These are phyloP conservation scores for Microthlaspi erraticum DNA, from an alignment of 345 rosid genomes.

Conservation along the genomic window DNA sequence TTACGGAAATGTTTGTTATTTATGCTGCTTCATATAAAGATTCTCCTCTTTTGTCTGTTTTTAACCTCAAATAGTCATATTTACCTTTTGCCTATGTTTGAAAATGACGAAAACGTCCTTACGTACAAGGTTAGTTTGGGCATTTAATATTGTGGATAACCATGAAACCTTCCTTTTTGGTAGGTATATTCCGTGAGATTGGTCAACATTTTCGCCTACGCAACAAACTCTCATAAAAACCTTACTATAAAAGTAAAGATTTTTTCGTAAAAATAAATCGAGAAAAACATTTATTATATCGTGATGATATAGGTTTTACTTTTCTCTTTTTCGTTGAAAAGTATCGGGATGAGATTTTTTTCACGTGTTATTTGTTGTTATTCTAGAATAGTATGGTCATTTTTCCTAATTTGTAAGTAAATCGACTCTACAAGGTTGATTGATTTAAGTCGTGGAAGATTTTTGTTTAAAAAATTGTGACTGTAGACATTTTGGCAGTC, in stretches of 20 bases:
- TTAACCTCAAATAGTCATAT: slow-evolving; percentile 18
- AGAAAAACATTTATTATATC: slow-evolving; percentile 1
- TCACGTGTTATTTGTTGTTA: slow-evolving; percentile 20
- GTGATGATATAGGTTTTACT: too few relatives aligned
- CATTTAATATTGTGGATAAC: slow-evolving; percentile 16
- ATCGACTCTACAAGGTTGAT: too few relatives aligned
- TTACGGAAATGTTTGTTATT: slow-evolving; percentile 21
- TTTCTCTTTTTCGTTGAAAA: neutral
- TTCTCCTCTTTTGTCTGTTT: slow-evolving; percentile 16
- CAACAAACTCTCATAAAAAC: slow-evolving; percentile 8
- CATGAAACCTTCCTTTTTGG: slow-evolving; percentile 28
- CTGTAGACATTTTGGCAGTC: too few relatives aligned
- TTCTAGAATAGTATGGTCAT: too few relatives aligned
- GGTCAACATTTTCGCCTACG: slow-evolving; percentile 17
- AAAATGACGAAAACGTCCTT: neutral
- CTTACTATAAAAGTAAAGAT: neutral
- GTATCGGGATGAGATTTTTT: slow-evolving; percentile 1
- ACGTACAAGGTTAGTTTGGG: slow-evolving; percentile 21
- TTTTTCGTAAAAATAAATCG: neutral
- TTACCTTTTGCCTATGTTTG: slow-evolving; percentile 1
- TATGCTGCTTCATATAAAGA: neutral
- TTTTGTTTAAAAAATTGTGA: too few relatives aligned
- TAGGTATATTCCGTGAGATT: slow-evolving; percentile 1
- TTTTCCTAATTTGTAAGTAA: too few relatives aligned
- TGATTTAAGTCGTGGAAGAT: too few relatives aligned